Evolutionary conservation across 2,329 filamentous ascomycete species (phyloP).

Genomic region (Venturia asperata): DNA sequence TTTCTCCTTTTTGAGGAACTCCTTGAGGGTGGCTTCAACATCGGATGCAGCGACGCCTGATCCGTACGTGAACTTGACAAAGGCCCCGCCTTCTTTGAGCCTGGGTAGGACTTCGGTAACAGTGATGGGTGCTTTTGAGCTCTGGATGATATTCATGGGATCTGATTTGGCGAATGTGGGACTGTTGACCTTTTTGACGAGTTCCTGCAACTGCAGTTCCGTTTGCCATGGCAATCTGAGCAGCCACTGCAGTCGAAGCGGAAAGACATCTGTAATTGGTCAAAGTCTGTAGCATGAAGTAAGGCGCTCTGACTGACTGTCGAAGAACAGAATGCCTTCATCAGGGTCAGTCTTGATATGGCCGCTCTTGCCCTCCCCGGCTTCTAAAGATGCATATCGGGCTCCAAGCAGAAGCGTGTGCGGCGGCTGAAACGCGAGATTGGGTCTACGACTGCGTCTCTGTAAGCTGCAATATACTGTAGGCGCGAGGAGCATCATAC

Average conservation of each 20-base stretch:
- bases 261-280: conserved; percentile 63
- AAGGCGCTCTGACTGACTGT: conserved; percentile 51
- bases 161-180: conserved; percentile 48
- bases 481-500: neutral
- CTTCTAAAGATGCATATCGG: conserved; percentile 28
- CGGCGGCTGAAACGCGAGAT: neutral
- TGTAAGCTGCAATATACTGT: neutral
- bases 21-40: conserved; percentile 54
- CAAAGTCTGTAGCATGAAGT: neutral
- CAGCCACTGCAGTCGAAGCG: conserved; percentile 63
- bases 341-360: conserved; percentile 71
- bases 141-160: conserved; percentile 48
- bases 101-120: conserved; percentile 77
- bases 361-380: conserved; percentile 61
- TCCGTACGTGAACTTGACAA: conserved; percentile 71
- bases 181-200: conserved; percentile 38
- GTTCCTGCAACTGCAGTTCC: conserved; percentile 44
- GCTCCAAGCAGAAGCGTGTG: neutral
- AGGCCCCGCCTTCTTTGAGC: conserved; percentile 86
- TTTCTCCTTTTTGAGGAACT: conserved; percentile 59
- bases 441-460: neutral
- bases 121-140: conserved; percentile 60
- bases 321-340: conserved; percentile 82
- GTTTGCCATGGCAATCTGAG: conserved; percentile 46
- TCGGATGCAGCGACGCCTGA: conserved; percentile 42